Base-by-base conservation (phyloP, 2,329 filamentous ascomycete genomes). In the Tolypocladium cylindrosporum region DNA sequence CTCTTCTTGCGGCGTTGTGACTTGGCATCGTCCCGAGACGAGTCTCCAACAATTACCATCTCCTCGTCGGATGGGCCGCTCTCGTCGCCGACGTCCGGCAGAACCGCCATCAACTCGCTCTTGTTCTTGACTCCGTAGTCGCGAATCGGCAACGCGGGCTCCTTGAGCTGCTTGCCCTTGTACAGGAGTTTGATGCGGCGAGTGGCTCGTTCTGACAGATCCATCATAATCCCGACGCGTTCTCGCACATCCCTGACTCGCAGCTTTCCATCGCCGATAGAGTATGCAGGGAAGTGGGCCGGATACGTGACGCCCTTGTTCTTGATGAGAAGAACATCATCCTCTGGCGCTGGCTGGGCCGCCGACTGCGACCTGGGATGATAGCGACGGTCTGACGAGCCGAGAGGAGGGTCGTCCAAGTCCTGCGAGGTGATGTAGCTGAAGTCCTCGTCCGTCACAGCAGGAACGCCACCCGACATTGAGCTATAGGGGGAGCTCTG, bases 381-480 rank as follows among this genome's bases (percentile, higher is more conserved):
- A 61, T 79, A 77, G n/a, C 66, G 69, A 66, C 64, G 62, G 66
- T 71, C 66, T 61, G 63, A 68, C 61, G 67, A 68, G 67, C 71
- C 70, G 62, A 69, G 64, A 60, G 68, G 71, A 34, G 71, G 71
- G 41, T 75, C 72, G 60, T 83, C 78, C 43, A 91, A 71, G 66
- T 92, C 88, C 66, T 89, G 84, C 36, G 86, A 85, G n/a, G 88
- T 91, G 68, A 92, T 91, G 75, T 93, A 92, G 69, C 84, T 87
- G 71, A 86, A 93, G 74, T 92, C 89, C 40, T 87, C 83, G 64
- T 91, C 87, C 65, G 84, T 88, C 60, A 92, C 85, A 62, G 85
- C 79, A 39, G 85, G 82, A 11, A 79, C 72, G 48, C 78, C 75
- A 52, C 75, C 75, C 42, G 74, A 70, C 59, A 73, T 67, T 40